Evolutionary conservation across 1,284 basidiomycete genomes (phyloP).

Genomic region (Abortiporus biennis): DNA sequence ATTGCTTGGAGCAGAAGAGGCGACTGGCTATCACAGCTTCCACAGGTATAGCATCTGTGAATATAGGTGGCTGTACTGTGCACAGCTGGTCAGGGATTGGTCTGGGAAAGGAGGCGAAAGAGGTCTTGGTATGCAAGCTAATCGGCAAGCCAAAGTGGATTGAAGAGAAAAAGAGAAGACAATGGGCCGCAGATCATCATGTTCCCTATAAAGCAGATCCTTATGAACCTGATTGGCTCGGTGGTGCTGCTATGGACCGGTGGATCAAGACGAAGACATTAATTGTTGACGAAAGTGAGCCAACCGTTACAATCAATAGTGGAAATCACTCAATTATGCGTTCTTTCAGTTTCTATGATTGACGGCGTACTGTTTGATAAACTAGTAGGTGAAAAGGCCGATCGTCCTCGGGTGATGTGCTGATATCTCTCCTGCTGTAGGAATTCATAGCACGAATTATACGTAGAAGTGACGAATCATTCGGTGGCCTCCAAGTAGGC

Average conservation of each 20-base stretch:
- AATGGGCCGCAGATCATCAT: too few relatives aligned
- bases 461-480: constrained; percentile 46
- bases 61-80: constrained; percentile 90
- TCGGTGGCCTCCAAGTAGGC: constrained; percentile 68
- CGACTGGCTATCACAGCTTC: constrained; percentile 57
- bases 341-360: constrained; percentile 48
- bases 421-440: constrained; percentile 12
- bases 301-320: constrained; percentile 1
- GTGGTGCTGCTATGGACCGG: constrained; percentile 23
- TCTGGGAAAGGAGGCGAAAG: constrained; percentile 65
- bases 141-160: constrained; percentile 25
- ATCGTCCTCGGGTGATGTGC: neutral
- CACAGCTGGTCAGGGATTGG: constrained; percentile 94
- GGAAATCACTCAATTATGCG: neutral
- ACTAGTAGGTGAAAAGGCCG: constrained; percentile 33
- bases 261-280: constrained; percentile 51
- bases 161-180: constrained; percentile 39
- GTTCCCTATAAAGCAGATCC: constrained; percentile 6
- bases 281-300: constrained; percentile 67
- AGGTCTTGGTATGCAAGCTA: constrained; percentile 65
- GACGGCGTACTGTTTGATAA: constrained; percentile 62
- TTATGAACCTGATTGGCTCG: constrained; percentile 5
- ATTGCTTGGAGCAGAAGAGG: constrained; percentile 8
- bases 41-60: constrained; percentile 89
- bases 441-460: constrained; percentile 46